Base-by-base conservation (phyloP, 441 rosid species). In the Biscutella laevigata region DNA sequence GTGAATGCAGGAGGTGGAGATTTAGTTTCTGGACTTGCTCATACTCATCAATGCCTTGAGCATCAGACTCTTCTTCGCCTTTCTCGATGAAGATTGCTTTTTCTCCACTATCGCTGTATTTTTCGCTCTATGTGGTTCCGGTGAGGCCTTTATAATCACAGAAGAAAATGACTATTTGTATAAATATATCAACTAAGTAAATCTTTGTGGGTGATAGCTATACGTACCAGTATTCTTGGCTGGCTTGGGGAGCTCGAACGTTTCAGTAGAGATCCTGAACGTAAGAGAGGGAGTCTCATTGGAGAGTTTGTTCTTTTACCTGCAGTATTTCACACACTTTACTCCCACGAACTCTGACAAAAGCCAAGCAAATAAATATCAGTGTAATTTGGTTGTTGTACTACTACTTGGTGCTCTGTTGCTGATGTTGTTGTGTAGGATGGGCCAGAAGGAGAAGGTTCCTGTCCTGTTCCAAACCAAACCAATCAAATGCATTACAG, bases 41-140 rank as follows among this genome's bases (percentile, higher is more conserved):
- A 83, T 64, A 80, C 95, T 75, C 36, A 83, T 79, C 74, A 87
- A 53, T 43, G 95, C 85, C 76, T 80, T 85, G 40, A 85, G 56
- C 66, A 66, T 66, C 33, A 42, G 48, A 28, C 46, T 52, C 64
- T 58, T 66, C 24, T 59, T 66, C 15, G 56, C 71, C 22, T 52
- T 66, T 32, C 57, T 60, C 46, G 41, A 25, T 21, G 66, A 37
- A 66, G 51, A 75, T 79, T 68, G 75, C 77, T 78, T 82, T 56
- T 5, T 78, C 70, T 70, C 78, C 61, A 28, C 59, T 57, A 29
- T 68, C 71, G 75, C 81, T 73, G 54, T 59, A 38, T 40, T 35
- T 56, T 27, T 57, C 25, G 79, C 69, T 71, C 89, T 76, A 63
- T 72, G 53, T 4, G 81, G 76, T 65, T 74, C 80, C 2, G 76